A percentile compares a stretch with the other conserved stretches of the same genome.
These are phyloP conservation scores for Aspergillus sclerotioniger DNA, from an alignment of 495 filamentous ascomycete genomes.

Conservation along the genomic window DNA sequence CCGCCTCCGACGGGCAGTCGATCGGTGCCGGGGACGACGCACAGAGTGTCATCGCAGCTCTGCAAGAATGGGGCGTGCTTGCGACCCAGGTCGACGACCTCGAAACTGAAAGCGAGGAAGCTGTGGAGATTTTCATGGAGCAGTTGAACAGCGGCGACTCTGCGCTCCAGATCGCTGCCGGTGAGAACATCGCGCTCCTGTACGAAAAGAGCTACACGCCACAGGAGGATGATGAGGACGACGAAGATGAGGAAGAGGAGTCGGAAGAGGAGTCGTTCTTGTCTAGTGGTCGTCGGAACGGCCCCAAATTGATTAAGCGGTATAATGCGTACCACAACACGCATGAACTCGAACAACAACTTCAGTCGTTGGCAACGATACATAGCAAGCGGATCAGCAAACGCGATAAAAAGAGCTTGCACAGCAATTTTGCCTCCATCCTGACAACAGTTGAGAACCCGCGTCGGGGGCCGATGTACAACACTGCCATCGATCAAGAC, in stretches of 20 bases:
- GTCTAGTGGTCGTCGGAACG: slow-evolving; percentile 27
- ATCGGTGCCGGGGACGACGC: slow-evolving; percentile 73
- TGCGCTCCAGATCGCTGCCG: slow-evolving; percentile 79
- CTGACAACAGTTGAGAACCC: slow-evolving; percentile 80
- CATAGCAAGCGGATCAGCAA: slow-evolving; percentile 73
- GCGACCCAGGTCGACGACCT: slow-evolving; percentile 82
- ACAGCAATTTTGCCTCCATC: slow-evolving; percentile 78
- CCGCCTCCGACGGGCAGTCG: slow-evolving; percentile 76
- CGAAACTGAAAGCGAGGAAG: slow-evolving; percentile 65
- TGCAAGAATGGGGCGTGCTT: slow-evolving; percentile 86
- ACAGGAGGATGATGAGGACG: slow-evolving; percentile 61
- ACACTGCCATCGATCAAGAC: slow-evolving; percentile 69
- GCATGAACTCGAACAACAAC: slow-evolving; percentile 49
- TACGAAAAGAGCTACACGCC: slow-evolving; percentile 78
- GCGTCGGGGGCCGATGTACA: slow-evolving; percentile 66
- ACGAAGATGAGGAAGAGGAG: slow-evolving; percentile 62
- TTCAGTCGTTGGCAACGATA: slow-evolving; percentile 54
- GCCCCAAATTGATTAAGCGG: slow-evolving; percentile 61
- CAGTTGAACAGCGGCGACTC: slow-evolving; percentile 79
- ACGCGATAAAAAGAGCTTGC: slow-evolving; percentile 73
- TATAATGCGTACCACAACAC: slow-evolving; percentile 58
- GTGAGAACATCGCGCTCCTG: slow-evolving; percentile 84
- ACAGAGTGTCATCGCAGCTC: slow-evolving; percentile 75
- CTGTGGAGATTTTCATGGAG: slow-evolving; percentile 84
- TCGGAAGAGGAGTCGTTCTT: slow-evolving; percentile 45